A percentile compares a stretch with the other conserved stretches of the same genome.
phyloP scores from a whole-genome alignment of 805 yeast genomes.

The Teunomyces pallodes region DNA sequence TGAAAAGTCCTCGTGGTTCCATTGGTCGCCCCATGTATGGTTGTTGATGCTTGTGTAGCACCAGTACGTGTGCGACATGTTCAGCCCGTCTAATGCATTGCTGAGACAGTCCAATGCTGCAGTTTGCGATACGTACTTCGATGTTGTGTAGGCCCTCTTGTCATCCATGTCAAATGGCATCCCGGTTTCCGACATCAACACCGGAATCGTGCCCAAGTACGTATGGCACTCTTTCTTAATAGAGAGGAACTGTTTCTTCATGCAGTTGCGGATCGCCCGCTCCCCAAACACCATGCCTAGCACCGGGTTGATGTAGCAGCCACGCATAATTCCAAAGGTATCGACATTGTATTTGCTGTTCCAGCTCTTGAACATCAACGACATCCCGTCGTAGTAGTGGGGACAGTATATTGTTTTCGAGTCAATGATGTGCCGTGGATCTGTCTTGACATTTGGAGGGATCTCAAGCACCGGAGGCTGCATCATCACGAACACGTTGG shows the following conservation, averaged over 20 bases:
- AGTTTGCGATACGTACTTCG: slow-evolving; percentile 71
- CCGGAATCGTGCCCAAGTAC: slow-evolving; percentile 68
- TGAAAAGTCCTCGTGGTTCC: slow-evolving; percentile 94
- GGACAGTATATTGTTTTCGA: slow-evolving; percentile 71
- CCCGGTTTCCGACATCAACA: slow-evolving; percentile 90
- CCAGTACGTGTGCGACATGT: slow-evolving; percentile 80
- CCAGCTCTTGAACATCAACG: slow-evolving; percentile 91
- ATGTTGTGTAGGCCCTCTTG: slow-evolving; percentile 63
- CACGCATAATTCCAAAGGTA: slow-evolving; percentile 83
- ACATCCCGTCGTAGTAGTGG: slow-evolving; percentile 93
- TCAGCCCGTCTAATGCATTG: slow-evolving; percentile 72
- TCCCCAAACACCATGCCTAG: slow-evolving; percentile 83
- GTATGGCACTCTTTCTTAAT: slow-evolving; percentile 63
- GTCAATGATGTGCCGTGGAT: slow-evolving; percentile 51
- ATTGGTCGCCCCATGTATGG: slow-evolving; percentile 84
- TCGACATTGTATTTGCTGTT: slow-evolving; percentile 79
- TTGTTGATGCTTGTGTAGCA: slow-evolving; percentile 70
- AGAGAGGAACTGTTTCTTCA: slow-evolving; percentile 64
- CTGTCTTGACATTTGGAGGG: slow-evolving; percentile 65
- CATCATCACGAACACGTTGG: slow-evolving; percentile 55
- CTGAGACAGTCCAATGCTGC: slow-evolving; percentile 81
- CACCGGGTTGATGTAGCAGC: slow-evolving; percentile 67
- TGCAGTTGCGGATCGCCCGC: slow-evolving; percentile 65
- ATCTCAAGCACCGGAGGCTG: slow-evolving; percentile 80
- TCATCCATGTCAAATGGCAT: slow-evolving; percentile 96